These are phyloP conservation scores for Schrenkiella parvula DNA, from an alignment of 345 rosid species.

Conservation along the genomic window DNA sequence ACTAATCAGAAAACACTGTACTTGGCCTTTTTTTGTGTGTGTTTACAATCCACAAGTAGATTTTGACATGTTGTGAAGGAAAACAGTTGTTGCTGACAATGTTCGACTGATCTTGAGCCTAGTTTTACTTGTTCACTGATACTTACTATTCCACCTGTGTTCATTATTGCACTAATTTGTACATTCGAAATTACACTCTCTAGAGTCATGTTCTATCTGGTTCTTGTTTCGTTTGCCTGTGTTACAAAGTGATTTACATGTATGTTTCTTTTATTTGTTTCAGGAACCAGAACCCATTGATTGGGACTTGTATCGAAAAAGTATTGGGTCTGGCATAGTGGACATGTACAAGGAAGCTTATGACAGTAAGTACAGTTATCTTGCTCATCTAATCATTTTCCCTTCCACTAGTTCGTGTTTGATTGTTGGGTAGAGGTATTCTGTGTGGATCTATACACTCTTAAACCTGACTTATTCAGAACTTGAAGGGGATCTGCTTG, in stretches of 20 bases:
- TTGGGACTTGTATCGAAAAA: constrained; percentile 89
- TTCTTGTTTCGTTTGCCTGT: neutral
- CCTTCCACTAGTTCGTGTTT: neutral
- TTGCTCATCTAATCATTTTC: neutral
- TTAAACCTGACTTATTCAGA: neutral
- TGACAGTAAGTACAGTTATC: constrained; percentile 53
- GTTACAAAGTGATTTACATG: neutral
- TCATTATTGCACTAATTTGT: too few relatives aligned
- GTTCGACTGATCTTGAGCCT: neutral
- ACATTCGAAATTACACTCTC: too few relatives aligned
- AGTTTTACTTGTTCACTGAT: neutral
- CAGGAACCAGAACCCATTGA: constrained; percentile 97
- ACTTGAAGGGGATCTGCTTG: neutral
- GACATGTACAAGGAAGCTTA: constrained; percentile 93
- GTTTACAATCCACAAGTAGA: neutral
- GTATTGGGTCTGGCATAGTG: constrained; percentile 84
- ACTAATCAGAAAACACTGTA: neutral
- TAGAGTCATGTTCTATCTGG: neutral
- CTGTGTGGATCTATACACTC: neutral
- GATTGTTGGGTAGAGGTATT: neutral
- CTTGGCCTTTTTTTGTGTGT: neutral
- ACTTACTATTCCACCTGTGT: too few relatives aligned
- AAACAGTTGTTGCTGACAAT: too few relatives aligned
- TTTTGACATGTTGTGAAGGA: neutral
- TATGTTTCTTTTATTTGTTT: neutral